Conservation (phyloP, 176 grass and related monocot genomes). For the Themeda triandra region DNA sequence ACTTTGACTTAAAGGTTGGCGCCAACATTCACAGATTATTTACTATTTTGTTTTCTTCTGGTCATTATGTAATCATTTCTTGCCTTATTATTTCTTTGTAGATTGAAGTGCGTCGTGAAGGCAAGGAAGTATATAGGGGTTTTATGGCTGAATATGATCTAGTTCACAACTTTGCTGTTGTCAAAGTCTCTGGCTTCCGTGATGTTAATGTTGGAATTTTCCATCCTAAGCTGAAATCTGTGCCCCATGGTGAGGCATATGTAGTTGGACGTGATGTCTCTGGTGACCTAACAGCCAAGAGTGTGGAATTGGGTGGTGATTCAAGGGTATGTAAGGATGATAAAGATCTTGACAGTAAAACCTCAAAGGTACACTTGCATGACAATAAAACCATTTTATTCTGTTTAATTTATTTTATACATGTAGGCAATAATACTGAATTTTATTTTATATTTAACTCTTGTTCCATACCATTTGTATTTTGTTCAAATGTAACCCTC, state of each 20-base stretch:
- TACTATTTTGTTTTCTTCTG: neutral
- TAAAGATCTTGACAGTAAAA: neutral
- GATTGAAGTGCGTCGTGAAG: constrained; percentile 11
- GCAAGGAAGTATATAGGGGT: neutral
- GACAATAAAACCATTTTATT: neutral
- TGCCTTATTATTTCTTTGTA: neutral
- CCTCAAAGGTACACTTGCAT: neutral
- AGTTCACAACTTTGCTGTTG: neutral
- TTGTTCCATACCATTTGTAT: neutral
- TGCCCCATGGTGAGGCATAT: neutral
- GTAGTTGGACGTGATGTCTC: neutral
- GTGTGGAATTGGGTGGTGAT: neutral
- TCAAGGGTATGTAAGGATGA: neutral
- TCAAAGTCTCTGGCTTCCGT: neutral
- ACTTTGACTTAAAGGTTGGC: neutral
- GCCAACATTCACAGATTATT: neutral
- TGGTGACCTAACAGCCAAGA: neutral
- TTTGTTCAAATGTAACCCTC: no score
- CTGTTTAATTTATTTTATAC: neutral
- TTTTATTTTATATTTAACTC: neutral
- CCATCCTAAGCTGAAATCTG: neutral
- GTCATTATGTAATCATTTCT: neutral
- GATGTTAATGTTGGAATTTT: neutral
- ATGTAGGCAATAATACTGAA: neutral
- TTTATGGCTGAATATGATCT: neutral